Percentiles rank a stretch among this genome's conserved stretches.
These are phyloP conservation scores for Biscogniauxia mediterranea DNA, from an alignment of 2,329 filamentous ascomycete species.

Conservation along the genomic window DNA sequence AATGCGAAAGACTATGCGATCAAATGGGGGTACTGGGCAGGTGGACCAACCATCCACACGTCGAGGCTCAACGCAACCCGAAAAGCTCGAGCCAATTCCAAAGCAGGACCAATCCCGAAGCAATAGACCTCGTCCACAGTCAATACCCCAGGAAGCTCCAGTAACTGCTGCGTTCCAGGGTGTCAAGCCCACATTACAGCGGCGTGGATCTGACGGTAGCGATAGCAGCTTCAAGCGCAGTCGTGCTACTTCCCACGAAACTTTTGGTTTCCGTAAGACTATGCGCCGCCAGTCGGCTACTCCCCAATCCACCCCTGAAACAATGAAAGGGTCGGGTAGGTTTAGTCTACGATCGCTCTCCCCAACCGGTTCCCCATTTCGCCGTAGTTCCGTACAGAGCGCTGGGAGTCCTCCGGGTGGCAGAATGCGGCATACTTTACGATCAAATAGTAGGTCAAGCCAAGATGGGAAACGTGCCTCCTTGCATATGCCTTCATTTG, in stretches of 20 bases:
- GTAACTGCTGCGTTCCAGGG: constrained; percentile 10
- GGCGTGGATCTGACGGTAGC: constrained; percentile 63
- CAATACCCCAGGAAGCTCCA: constrained; percentile 6
- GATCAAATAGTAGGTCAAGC: constrained; percentile 37
- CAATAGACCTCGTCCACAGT: constrained; percentile 6
- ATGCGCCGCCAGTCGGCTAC: constrained; percentile 63
- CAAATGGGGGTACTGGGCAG: constrained; percentile 9
- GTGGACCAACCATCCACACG: constrained; percentile 5
- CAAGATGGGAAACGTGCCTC: constrained; percentile 36
- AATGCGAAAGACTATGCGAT: constrained; percentile 33
- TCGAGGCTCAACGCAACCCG: constrained; percentile 8
- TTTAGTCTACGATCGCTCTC: constrained; percentile 72
- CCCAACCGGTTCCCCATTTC: constrained; percentile 57
- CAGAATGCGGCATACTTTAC: constrained; percentile 46
- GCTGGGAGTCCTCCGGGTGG: constrained; percentile 38
- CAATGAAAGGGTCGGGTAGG: constrained; percentile 50
- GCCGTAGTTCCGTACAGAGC: constrained; percentile 42
- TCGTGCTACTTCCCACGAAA: constrained; percentile 45
- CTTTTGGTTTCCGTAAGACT: constrained; percentile 66
- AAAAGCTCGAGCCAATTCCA: constrained; percentile 9
- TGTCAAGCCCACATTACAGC: constrained; percentile 39
- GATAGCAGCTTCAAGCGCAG: constrained; percentile 80
- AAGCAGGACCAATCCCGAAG: constrained; percentile 12
- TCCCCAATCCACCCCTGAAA: constrained; percentile 34
- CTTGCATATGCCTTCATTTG: constrained; percentile 44